Evolutionary conservation across 1,284 basidiomycete genomes (phyloP).

Genomic region (Malassezia caprae): DNA sequence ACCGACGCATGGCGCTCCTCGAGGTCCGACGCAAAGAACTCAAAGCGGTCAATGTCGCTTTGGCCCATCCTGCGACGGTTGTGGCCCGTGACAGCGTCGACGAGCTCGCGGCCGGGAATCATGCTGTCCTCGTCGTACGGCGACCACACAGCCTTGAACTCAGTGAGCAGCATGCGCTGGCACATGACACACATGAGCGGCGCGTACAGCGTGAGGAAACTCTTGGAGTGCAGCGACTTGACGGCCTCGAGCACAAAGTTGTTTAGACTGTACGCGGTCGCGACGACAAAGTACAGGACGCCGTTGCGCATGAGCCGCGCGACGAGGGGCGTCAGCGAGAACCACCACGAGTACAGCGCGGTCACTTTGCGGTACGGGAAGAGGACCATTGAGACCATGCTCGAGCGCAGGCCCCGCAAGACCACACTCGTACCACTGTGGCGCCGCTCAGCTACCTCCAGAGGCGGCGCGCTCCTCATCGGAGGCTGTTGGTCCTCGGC

Average conservation of each 20-base stretch:
- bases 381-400: neutral
- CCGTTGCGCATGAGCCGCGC: constrained; percentile 27
- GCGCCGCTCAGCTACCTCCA: neutral
- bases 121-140: constrained; percentile 4
- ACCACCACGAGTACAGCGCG: constrained; percentile 8
- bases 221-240: constrained; percentile 21
- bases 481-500: neutral
- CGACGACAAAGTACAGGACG: constrained; percentile 25
- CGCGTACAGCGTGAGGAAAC: constrained; percentile 25
- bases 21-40: constrained; percentile 1
- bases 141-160: constrained; percentile 23
- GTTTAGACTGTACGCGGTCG: constrained; percentile 28
- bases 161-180: constrained; percentile 27
- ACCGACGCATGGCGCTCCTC: constrained; percentile 11
- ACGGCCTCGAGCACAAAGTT: constrained; percentile 23
- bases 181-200: constrained; percentile 33
- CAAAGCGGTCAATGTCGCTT: constrained; percentile 10
- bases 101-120: constrained; percentile 11
- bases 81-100: constrained; percentile 14
- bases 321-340: constrained; percentile 24
- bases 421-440: neutral
- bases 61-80: neutral
- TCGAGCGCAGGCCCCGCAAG: neutral
- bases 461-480: neutral
- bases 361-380: constrained; percentile 1